phyloP scores from a whole-genome alignment of 1,284 basidiomycete species.

The Cryptococcus sp. region DNA sequence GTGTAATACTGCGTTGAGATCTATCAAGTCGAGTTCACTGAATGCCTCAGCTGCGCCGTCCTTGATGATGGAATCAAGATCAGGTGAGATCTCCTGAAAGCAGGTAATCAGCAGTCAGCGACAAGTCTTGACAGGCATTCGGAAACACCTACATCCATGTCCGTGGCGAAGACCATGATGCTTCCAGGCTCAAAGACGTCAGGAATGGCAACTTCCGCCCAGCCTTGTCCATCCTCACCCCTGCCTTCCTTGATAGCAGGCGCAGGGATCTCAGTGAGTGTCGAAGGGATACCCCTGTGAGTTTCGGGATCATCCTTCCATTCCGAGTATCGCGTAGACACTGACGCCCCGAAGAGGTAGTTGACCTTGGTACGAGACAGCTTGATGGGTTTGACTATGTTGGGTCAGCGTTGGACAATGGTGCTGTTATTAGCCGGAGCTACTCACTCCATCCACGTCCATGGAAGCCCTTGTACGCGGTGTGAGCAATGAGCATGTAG shows the following conservation, averaged over 20 bases:
- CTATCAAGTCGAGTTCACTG: slow-evolving; percentile 73
- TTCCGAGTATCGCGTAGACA: slow-evolving; percentile 69
- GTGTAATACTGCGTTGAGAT: slow-evolving; percentile 80
- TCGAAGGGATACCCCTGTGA: slow-evolving; percentile 73
- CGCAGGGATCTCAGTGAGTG: slow-evolving; percentile 66
- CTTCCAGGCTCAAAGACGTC: slow-evolving; percentile 87
- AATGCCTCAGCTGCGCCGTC: slow-evolving; percentile 72
- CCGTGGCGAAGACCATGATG: slow-evolving; percentile 85
- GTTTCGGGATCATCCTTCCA: slow-evolving; percentile 61
- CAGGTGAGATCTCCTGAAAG: slow-evolving; percentile 57
- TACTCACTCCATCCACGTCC: slow-evolving; percentile 73
- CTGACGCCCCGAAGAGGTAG: slow-evolving; percentile 75
- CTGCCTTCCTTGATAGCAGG: slow-evolving; percentile 52
- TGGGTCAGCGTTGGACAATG: slow-evolving; percentile 23
- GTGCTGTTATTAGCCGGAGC: slow-evolving; percentile 1
- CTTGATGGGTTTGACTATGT: slow-evolving; percentile 74
- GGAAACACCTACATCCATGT: slow-evolving; percentile 58
- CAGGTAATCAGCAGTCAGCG: not conserved
- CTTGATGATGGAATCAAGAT: slow-evolving; percentile 70
- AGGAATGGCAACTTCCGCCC: slow-evolving; percentile 76
- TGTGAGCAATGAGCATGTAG: slow-evolving; percentile 85
- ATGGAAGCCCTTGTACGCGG: slow-evolving; percentile 80
- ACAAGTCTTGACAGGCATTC: not conserved
- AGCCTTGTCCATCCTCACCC: slow-evolving; percentile 66
- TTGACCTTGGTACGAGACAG: slow-evolving; percentile 74